Evolutionary conservation across 2,329 filamentous ascomycete genomes (phyloP), one percentile per base, ranked within the genome.

Genomic region (Xylariaceae sp.): DNA sequence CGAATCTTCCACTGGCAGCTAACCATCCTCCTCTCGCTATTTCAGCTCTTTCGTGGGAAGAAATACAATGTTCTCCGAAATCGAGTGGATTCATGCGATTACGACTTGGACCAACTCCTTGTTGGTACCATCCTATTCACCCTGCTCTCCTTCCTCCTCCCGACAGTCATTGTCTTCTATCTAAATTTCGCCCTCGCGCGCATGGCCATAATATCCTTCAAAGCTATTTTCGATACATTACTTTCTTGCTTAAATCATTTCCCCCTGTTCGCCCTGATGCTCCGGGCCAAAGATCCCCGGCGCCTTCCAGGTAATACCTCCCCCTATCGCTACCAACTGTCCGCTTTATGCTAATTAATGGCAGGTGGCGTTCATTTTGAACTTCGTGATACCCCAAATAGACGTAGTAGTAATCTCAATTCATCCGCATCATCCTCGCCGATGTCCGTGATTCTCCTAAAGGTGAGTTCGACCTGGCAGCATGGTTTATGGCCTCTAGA

Each of bases 1-100:
- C 85, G 93, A 41, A 97, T 98, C 60, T 98, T 92, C 67, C 90
- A 97, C 69, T 98, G 93, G 93, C 93, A 98, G 68, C 82, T 98
- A 50, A 95, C 87, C 3, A 97, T 98, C 52, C 85, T 98, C 54
- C 85, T 92, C 54, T 97, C 92, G 10, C 82, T 98, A n/a, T 98
- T 98, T 67, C 94, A 98, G 64, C 82, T 98, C 8, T 98, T 98
- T 64, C 88, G 92, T 23, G 94, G 93, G 47, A 97, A 96, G 72
- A 98, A 98, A 67, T 86, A 95, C 63, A 98, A 98, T 57, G 86
- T 98, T 14, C 79, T 98, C 19, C 86, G 94, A 50, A 95, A 96
- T 62, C 90, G 93, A 68, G 97, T 98, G 60, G 93, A 98, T 65
- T 95, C 91, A 37, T 98, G 93, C 74, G 93, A 97, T 69, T 98